Conservation (phyloP, 1,139 yeast genomes). For the Yamadazyma epiphylla region DNA sequence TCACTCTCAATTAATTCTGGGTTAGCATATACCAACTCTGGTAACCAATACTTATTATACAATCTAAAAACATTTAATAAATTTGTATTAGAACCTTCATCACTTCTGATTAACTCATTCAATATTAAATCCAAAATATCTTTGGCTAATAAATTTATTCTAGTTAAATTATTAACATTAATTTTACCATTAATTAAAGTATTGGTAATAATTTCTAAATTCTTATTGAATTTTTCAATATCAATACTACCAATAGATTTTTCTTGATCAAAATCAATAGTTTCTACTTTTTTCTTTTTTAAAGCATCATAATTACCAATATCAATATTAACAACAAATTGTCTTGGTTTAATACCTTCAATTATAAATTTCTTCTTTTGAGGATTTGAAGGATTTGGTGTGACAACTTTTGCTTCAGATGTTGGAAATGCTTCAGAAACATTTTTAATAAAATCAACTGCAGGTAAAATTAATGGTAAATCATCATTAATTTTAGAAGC, state of each 20-base stretch:
- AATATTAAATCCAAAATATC: conserved; percentile 29
- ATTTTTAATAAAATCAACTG: conserved; percentile 93
- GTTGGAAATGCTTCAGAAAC: conserved; percentile 88
- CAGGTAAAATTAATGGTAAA: conserved; percentile 71
- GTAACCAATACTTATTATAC: conserved; percentile 41
- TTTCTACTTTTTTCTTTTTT: conserved; percentile 19
- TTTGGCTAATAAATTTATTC: conserved; percentile 20
- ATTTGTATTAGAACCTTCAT: conserved; percentile 14
- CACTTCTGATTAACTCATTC: conserved; percentile 21
- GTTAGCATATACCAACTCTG: conserved; percentile 38
- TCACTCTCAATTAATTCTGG: conserved; percentile 39
- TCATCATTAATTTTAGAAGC: conserved; percentile 34
- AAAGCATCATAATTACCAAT: conserved; percentile 46
- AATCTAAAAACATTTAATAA: conserved; percentile 31
- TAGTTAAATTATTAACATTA: conserved; percentile 5
- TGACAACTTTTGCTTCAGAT: conserved; percentile 90
- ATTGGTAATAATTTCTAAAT: conserved; percentile 13
- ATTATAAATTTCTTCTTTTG: conserved; percentile 75
- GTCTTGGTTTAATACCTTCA: conserved; percentile 69
- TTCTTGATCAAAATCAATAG: conserved; percentile 11
- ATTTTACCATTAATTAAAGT: conserved; percentile 2
- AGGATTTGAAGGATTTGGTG: conserved; percentile 47
- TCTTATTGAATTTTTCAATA: conserved; percentile 26
- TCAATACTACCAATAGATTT: conserved; percentile 38
- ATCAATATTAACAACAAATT: conserved; percentile 41